Evolutionary conservation across 1,284 basidiomycete genomes (phyloP).

Genomic region (Bjerkandera adusta): DNA sequence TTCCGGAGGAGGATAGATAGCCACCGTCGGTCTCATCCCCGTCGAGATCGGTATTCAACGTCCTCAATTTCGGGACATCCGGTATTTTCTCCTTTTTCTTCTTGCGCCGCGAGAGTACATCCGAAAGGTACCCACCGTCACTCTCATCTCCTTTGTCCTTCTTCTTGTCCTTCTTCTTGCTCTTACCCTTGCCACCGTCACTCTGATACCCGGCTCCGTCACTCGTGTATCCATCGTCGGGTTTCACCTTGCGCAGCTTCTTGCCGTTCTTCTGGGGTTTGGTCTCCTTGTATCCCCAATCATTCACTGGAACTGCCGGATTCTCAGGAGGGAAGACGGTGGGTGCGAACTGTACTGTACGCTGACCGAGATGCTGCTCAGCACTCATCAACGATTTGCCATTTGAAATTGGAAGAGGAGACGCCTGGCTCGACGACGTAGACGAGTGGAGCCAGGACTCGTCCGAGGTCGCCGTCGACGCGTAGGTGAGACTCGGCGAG

Average conservation of each 20-base stretch:
- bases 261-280: conserved; percentile 20
- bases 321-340: too few species aligned
- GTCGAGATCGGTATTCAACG: conserved; percentile 32
- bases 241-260: conserved; percentile 38
- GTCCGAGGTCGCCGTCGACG: conserved; percentile 35
- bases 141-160: conserved; percentile 26
- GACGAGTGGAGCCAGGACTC: conserved; percentile 28
- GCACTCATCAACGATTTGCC: too few species aligned
- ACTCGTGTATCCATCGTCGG: conserved; percentile 48
- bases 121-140: conserved; percentile 34
- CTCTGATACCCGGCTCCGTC: conserved; percentile 44
- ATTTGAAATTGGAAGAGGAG: too few species aligned
- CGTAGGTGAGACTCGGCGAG: conserved; percentile 34
- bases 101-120: conserved; percentile 23
- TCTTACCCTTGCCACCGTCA: conserved; percentile 32
- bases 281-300: too few species aligned
- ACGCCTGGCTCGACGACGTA: conserved; percentile 18
- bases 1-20: conserved; percentile 17
- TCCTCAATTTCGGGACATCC: conserved; percentile 16
- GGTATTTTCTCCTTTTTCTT: conserved; percentile 28
- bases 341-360: conserved; percentile 22
- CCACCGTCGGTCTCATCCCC: conserved; percentile 33
- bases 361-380: conserved; percentile 13
- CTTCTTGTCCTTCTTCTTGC: conserved; percentile 24
- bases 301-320: too few species aligned